These are phyloP conservation scores for Exobasidium rhododendri DNA, from an alignment of 1,284 basidiomycete genomes.

Conservation along the genomic window DNA sequence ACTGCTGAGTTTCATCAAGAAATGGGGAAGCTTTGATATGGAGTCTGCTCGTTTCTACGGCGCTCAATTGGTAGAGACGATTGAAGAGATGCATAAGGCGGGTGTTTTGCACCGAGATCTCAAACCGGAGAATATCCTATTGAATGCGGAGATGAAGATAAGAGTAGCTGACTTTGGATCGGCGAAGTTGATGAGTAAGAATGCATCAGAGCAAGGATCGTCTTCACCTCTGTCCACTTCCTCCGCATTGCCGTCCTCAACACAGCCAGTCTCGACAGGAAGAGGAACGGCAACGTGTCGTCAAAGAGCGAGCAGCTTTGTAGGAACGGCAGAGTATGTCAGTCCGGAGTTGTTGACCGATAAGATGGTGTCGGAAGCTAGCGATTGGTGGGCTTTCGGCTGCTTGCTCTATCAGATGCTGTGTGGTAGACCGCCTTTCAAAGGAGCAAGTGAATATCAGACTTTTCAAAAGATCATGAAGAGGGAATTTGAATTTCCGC, in stretches of 20 bases:
- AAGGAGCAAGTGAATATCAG: slow-evolving; percentile 62
- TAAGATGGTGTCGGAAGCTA: slow-evolving; percentile 59
- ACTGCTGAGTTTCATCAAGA: slow-evolving; percentile 44
- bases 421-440: slow-evolving; percentile 61
- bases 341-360: slow-evolving; percentile 80
- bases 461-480: slow-evolving; percentile 63
- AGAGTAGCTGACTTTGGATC: slow-evolving; percentile 53
- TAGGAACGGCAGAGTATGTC: slow-evolving; percentile 94
- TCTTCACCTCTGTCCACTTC: too few relatives aligned
- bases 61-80: slow-evolving; percentile 46
- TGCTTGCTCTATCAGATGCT: slow-evolving; percentile 62
- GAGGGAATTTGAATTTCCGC: slow-evolving; percentile 58
- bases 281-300: not conserved
- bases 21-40: slow-evolving; percentile 43
- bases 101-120: slow-evolving; percentile 49
- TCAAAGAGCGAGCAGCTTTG: slow-evolving; percentile 70
- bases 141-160: slow-evolving; percentile 40
- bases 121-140: slow-evolving; percentile 52
- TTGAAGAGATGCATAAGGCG: slow-evolving; percentile 45
- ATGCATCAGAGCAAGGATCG: not conserved
- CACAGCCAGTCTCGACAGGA: not conserved
- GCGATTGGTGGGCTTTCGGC: slow-evolving; percentile 63
- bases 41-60: slow-evolving; percentile 38
- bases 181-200: slow-evolving; percentile 35
- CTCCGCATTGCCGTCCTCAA: not conserved